Evolutionary conservation across 352 stramenopile genomes (phyloP).

Genomic region (Peronosclerospora sorghi): DNA sequence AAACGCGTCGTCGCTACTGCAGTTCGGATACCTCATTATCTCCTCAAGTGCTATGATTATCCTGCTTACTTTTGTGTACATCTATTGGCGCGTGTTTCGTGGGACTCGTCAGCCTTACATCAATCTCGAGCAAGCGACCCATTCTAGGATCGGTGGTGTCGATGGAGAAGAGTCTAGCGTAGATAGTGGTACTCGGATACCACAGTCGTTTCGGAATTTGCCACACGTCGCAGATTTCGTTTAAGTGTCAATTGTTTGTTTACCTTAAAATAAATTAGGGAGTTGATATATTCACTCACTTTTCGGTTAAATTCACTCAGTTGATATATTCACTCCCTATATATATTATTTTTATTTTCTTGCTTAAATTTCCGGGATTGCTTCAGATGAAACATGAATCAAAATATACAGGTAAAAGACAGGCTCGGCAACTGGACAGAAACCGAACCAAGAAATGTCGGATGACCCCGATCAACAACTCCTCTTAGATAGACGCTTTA

Average conservation of each 20-base stretch:
- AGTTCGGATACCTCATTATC: conserved; percentile 56
- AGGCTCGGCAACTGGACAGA: too few relatives aligned
- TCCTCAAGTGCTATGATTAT: conserved; percentile 51
- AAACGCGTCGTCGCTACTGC: conserved; percentile 29
- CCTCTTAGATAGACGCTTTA: too few relatives aligned
- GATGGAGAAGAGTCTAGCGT: conserved; percentile 20
- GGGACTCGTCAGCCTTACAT: conserved; percentile 50
- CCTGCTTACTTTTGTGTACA: conserved; percentile 39
- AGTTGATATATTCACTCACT: too few relatives aligned
- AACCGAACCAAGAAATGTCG: too few relatives aligned
- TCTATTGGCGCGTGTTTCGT: conserved; percentile 66
- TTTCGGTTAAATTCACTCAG: too few relatives aligned
- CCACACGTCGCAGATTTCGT: conserved; percentile 13
- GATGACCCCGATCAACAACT: too few relatives aligned
- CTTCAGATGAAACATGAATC: too few relatives aligned
- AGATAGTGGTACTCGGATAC: conserved; percentile 21
- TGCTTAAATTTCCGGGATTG: too few relatives aligned
- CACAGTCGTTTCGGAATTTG: conserved; percentile 17
- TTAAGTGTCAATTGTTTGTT: conserved; percentile 6
- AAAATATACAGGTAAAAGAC: too few relatives aligned
- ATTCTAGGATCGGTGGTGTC: conserved; percentile 14
- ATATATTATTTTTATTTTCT: too few relatives aligned
- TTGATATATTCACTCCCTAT: too few relatives aligned
- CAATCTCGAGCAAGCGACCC: conserved; percentile 24
- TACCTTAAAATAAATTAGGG: too few relatives aligned